Evolutionary conservation across 805 yeast genomes (phyloP).

Genomic region (Wickerhamiella cacticola): DNA sequence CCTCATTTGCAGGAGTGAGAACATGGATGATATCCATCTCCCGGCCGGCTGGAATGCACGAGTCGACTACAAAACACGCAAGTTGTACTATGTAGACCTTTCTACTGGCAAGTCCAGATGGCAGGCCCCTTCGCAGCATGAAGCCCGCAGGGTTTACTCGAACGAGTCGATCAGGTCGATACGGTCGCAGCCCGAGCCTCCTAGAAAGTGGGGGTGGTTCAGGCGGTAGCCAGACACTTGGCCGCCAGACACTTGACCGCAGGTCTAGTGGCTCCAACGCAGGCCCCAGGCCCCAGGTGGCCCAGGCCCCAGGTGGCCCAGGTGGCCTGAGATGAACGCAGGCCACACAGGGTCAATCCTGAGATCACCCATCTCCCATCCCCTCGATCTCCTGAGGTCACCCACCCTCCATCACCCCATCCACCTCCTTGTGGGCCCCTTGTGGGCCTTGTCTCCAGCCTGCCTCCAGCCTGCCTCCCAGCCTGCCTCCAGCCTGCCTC

Average conservation of each 20-base stretch:
- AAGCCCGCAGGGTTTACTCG: neutral
- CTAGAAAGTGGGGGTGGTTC: neutral
- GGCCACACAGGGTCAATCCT: too few species aligned
- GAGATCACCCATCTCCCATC: too few species aligned
- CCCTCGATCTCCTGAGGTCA: too few species aligned
- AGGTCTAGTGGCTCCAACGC: too few species aligned
- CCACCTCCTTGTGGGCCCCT: neutral
- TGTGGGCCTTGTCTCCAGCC: too few species aligned
- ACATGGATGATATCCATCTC: slow-evolving; percentile 7
- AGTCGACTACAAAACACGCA: slow-evolving; percentile 3
- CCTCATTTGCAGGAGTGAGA: neutral
- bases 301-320: too few species aligned
- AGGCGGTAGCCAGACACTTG: neutral
- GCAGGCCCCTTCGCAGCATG: neutral
- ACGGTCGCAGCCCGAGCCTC: neutral
- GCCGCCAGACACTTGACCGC: too few species aligned
- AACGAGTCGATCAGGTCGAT: neutral
- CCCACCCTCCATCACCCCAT: neutral
- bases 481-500: too few species aligned
- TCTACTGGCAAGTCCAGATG: slow-evolving; percentile 2
- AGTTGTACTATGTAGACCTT: slow-evolving; percentile 5
- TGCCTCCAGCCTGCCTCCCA: neutral
- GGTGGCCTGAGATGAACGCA: too few species aligned
- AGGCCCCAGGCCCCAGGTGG: too few species aligned
- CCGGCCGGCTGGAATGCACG: slow-evolving; percentile 4